These are phyloP conservation scores for Echites panduratus DNA, from an alignment of 257 asterid species.

Conservation along the genomic window DNA sequence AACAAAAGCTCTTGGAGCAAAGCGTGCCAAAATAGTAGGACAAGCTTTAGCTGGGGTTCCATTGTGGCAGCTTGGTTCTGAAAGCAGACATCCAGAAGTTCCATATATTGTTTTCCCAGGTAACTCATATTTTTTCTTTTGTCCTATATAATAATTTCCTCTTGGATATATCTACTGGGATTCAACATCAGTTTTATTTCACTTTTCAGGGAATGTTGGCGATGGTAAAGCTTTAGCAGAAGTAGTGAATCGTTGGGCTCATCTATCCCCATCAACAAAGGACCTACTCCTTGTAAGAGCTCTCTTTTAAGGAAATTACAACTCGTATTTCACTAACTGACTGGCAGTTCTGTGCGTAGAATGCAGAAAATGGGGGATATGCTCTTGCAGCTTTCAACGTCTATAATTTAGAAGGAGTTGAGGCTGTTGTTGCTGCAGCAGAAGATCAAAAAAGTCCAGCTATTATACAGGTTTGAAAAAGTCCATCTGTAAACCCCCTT, in stretches of 20 bases:
- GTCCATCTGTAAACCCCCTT: conserved; percentile 8
- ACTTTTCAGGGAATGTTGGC: conserved; percentile 86
- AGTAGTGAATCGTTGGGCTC: conserved; percentile 75
- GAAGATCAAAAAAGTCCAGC: conserved; percentile 89
- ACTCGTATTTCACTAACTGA: conserved; percentile 21
- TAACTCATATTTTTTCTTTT: conserved; percentile 20
- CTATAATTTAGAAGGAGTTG: conserved; percentile 89
- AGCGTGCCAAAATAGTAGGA: conserved; percentile 82
- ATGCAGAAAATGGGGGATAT: conserved; percentile 84
- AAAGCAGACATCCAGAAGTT: conserved; percentile 91
- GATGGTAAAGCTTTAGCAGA: conserved; percentile 84
- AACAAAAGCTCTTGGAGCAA: conserved; percentile 89
- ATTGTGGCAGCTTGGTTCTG: conserved; percentile 92
- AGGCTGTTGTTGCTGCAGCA: conserved; percentile 95
- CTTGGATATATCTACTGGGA: conserved; percentile 1
- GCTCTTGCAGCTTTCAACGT: conserved; percentile 94
- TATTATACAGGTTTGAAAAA: conserved; percentile 73
- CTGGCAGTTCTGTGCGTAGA: conserved; percentile 34
- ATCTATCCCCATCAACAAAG: conserved; percentile 56
- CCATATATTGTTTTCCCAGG: conserved; percentile 98
- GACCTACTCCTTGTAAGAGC: conserved; percentile 72
- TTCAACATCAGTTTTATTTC: conserved; percentile 15
- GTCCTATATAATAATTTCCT: neutral
- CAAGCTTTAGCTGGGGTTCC: conserved; percentile 98
- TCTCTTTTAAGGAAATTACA: conserved; percentile 15